Evolutionary conservation across 257 asterid species (phyloP).

Genomic region (Nicotiana otophora): DNA sequence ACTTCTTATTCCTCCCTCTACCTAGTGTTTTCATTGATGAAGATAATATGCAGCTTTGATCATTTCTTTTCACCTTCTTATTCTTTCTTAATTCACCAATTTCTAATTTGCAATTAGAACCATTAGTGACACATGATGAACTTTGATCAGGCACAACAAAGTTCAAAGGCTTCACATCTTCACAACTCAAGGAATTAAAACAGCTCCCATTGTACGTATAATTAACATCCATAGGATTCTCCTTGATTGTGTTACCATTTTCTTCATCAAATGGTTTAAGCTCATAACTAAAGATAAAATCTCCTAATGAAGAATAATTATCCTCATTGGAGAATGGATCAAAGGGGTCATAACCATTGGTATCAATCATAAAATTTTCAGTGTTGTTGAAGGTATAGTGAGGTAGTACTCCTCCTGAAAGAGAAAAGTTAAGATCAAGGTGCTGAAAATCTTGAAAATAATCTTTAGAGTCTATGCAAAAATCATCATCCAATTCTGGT

Average conservation of each 20-base stretch:
- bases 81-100: not conserved
- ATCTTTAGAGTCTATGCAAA: conserved; percentile 29
- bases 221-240: conserved; percentile 27
- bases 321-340: conserved; percentile 35
- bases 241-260: conserved; percentile 13
- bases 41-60: not conserved
- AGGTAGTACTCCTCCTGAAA: too few species aligned
- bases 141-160: conserved; percentile 44
- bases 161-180: conserved; percentile 22
- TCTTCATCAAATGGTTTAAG: conserved; percentile 36
- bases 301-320: conserved; percentile 6
- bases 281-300: conserved; percentile 6
- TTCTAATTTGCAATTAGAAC: conserved; percentile 1
- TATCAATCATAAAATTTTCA: conserved; percentile 19
- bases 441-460: conserved; percentile 54
- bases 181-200: not conserved
- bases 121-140: conserved; percentile 39
- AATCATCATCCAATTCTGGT: conserved; percentile 33
- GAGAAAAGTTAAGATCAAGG: conserved; percentile 34
- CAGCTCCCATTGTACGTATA: not conserved
- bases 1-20: conserved; percentile 22
- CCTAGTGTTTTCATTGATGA: conserved; percentile 15
- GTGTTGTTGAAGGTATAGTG: conserved; percentile 18
- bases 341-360: conserved; percentile 41
- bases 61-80: not conserved